phyloP scores from a whole-genome alignment of 257 asterid species.

The Anisodus tanguticus region DNA sequence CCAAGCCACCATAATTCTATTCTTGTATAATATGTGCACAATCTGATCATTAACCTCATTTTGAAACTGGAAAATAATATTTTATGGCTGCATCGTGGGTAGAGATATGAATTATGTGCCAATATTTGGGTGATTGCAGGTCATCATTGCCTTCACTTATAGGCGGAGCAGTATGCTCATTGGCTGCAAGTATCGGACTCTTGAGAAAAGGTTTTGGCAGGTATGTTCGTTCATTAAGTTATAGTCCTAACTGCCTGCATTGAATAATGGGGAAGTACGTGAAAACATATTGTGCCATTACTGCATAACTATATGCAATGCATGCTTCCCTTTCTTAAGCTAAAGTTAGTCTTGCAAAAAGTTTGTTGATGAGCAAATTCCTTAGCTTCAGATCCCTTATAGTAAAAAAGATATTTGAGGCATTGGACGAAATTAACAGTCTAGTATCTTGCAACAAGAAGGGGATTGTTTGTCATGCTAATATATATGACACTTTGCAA shows the following conservation, averaged over 20 bases:
- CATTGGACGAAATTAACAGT: background rate
- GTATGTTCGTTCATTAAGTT: conserved; percentile 37
- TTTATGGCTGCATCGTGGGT: background rate
- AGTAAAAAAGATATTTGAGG: background rate
- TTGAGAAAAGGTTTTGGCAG: conserved; percentile 80
- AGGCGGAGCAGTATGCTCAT: conserved; percentile 55
- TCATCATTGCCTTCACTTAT: conserved; percentile 75
- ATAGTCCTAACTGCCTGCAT: background rate
- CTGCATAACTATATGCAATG: background rate
- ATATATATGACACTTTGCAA: background rate
- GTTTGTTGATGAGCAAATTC: background rate
- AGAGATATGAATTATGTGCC: background rate
- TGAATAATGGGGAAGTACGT: background rate
- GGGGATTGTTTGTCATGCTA: conserved; percentile 8
- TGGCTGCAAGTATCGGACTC: conserved; percentile 80
- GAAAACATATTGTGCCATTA: conserved; percentile 13
- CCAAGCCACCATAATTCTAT: background rate
- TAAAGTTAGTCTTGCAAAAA: conserved; percentile 1
- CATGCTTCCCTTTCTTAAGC: conserved; percentile 1
- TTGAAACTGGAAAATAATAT: background rate
- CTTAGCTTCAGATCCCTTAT: background rate
- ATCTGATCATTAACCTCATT: background rate
- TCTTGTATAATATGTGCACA: background rate
- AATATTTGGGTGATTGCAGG: conserved; percentile 53
- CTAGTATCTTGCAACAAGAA: background rate